These are phyloP conservation scores for Maudiozyma serrabonitensis DNA, from an alignment of 805 yeast species.

Conservation along the genomic window DNA sequence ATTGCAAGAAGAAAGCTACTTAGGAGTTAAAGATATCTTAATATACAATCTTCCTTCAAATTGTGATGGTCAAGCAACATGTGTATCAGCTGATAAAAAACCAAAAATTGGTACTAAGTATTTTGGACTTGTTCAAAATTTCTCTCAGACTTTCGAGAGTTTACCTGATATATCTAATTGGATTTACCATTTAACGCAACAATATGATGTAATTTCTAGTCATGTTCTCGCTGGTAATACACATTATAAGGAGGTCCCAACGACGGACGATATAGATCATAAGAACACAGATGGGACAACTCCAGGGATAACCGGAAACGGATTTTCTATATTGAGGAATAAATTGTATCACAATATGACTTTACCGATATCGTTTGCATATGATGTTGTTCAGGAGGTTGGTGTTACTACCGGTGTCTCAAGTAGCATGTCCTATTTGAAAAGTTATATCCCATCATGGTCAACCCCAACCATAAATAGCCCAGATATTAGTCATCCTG, in stretches of 20 bases:
- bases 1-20: slow-evolving; percentile 20
- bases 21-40: slow-evolving; percentile 23
- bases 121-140: slow-evolving; percentile 24
- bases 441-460: slow-evolving; percentile 23
- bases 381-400: slow-evolving; percentile 29
- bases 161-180: slow-evolving; percentile 25
- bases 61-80: not conserved
- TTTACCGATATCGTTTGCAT: slow-evolving; percentile 26
- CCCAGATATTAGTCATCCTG: not conserved
- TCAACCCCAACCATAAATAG: not conserved
- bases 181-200: slow-evolving; percentile 24
- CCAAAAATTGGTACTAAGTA: slow-evolving; percentile 11
- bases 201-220: slow-evolving; percentile 21
- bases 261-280: slow-evolving; percentile 4
- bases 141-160: slow-evolving; percentile 16
- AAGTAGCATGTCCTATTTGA: slow-evolving; percentile 21
- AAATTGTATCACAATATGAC: slow-evolving; percentile 24
- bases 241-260: slow-evolving; percentile 17
- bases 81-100: not conserved
- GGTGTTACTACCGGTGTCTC: slow-evolving; percentile 27
- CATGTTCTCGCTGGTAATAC: slow-evolving; percentile 22
- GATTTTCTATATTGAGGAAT: not conserved
- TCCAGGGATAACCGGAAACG: not conserved
- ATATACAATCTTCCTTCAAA: slow-evolving; percentile 23
- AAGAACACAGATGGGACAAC: not conserved